Evolutionary conservation across 768 basidiomycete genomes (phyloP).

Genomic region (Lentinula sp.): DNA sequence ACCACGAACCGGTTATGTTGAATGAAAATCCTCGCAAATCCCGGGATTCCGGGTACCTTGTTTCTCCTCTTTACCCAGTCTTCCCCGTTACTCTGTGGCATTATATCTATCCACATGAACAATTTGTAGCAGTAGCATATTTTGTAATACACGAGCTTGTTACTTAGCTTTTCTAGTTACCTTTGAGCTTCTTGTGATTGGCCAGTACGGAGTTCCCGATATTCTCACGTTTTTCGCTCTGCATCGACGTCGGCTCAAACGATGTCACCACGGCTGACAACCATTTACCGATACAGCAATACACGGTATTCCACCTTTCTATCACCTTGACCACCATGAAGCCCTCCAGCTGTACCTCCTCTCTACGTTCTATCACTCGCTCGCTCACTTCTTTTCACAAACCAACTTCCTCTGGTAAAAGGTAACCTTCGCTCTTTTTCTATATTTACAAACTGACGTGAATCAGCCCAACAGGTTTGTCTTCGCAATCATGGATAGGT

Average conservation of each 20-base stretch:
- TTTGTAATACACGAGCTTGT: neutral
- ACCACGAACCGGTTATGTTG: neutral
- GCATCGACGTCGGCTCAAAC: neutral
- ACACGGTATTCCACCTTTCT: neutral
- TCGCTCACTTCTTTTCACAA: conserved; percentile 41
- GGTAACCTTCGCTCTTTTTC: conserved; percentile 25
- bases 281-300: neutral
- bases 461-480: conserved; percentile 56
- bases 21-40: too few species aligned
- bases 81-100: neutral
- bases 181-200: neutral
- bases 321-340: neutral
- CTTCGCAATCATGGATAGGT: neutral
- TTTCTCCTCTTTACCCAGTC: neutral
- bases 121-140: neutral
- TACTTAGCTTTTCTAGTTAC: neutral
- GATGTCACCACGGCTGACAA: neutral
- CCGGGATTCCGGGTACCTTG: neutral
- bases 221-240: neutral
- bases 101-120: neutral
- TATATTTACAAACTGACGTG: conserved; percentile 4
- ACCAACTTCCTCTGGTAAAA: conserved; percentile 32
- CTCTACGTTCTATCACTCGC: conserved; percentile 24
- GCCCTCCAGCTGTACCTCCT: neutral
- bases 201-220: neutral